Percentiles rank a stretch among this genome's conserved stretches.
phyloP scores from a whole-genome alignment of 2,329 filamentous ascomycete genomes.

The Nemania sp. region DNA sequence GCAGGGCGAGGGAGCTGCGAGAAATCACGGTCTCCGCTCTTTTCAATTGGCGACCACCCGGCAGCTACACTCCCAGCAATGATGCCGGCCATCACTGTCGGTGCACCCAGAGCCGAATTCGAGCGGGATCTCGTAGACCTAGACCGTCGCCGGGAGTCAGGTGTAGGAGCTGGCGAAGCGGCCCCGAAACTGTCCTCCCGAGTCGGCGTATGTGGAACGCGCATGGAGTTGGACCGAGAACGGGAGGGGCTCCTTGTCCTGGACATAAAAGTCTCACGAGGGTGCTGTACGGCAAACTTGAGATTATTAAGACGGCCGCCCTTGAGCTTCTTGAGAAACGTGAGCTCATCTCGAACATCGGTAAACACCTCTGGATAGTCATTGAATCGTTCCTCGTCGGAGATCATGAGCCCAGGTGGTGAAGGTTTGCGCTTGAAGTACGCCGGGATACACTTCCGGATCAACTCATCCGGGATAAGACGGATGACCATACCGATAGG shows the following conservation, averaged over 20 bases:
- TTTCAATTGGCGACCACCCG: conserved; percentile 74
- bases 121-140: conserved; percentile 68
- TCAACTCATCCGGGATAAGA: conserved; percentile 74
- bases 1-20: conserved; percentile 41
- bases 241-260: conserved; percentile 66
- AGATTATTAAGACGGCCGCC: conserved; percentile 82
- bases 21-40: conserved; percentile 44
- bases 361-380: conserved; percentile 73
- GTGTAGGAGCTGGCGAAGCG: conserved; percentile 56
- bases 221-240: conserved; percentile 67
- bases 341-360: conserved; percentile 79
- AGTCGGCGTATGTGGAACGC: conserved; percentile 65
- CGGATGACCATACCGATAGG: conserved; percentile 82
- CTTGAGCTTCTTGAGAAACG: conserved; percentile 78
- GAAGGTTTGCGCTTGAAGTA: conserved; percentile 56
- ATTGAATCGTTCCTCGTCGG: conserved; percentile 67
- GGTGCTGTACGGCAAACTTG: conserved; percentile 77
- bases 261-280: conserved; percentile 67
- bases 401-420: conserved; percentile 62
- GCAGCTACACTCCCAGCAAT: conserved; percentile 76
- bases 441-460: conserved; percentile 58
- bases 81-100: conserved; percentile 82
- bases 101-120: conserved; percentile 74
- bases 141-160: conserved; percentile 66
- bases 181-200: conserved; percentile 57